Evolutionary conservation across 164 flowering plant genomes (phyloP).

Genomic region (Magnolia kwangsiensis): DNA sequence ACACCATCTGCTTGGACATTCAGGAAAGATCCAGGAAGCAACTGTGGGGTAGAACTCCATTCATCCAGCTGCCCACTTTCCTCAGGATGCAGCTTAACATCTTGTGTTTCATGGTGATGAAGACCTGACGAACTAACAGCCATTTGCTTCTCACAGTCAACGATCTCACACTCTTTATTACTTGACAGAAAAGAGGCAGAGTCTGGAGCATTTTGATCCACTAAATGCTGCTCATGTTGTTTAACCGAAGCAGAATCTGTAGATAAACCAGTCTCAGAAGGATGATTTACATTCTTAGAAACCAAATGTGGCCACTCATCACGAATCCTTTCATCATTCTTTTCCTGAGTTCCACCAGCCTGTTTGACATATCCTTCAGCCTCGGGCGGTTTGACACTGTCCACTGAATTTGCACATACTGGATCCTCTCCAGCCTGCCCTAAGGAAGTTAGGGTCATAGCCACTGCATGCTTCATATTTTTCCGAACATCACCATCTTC

Average conservation of each 20-base stretch:
- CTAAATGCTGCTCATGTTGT: slow-evolving; percentile 8
- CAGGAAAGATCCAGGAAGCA: slow-evolving; percentile 14
- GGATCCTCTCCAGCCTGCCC: slow-evolving; percentile 16
- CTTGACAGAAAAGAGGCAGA: background rate
- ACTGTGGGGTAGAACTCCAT: slow-evolving; percentile 11
- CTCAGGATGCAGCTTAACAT: slow-evolving; percentile 8
- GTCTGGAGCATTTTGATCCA: slow-evolving; percentile 7
- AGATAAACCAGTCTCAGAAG: slow-evolving; percentile 3
- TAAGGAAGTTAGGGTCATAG: slow-evolving; percentile 3
- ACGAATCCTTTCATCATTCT: slow-evolving; percentile 9
- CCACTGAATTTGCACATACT: slow-evolving; percentile 9
- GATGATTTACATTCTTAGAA: slow-evolving; percentile 13
- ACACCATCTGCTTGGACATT: slow-evolving; percentile 2
- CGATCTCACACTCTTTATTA: slow-evolving; percentile 2
- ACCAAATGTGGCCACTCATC: slow-evolving; percentile 3
- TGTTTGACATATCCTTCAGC: background rate
- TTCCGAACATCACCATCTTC: slow-evolving; percentile 3
- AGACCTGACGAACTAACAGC: slow-evolving; percentile 4
- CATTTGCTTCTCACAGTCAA: background rate
- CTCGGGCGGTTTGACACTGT: slow-evolving; percentile 4
- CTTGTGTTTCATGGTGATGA: slow-evolving; percentile 6
- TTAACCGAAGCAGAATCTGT: slow-evolving; percentile 5
- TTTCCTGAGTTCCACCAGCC: slow-evolving; percentile 7
- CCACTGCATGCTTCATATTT: slow-evolving; percentile 1
- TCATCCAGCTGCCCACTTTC: slow-evolving; percentile 6